These are phyloP conservation scores for Backusella mclennaniae DNA, from an alignment of 192 early-diverging fungal genomes.

Conservation along the genomic window DNA sequence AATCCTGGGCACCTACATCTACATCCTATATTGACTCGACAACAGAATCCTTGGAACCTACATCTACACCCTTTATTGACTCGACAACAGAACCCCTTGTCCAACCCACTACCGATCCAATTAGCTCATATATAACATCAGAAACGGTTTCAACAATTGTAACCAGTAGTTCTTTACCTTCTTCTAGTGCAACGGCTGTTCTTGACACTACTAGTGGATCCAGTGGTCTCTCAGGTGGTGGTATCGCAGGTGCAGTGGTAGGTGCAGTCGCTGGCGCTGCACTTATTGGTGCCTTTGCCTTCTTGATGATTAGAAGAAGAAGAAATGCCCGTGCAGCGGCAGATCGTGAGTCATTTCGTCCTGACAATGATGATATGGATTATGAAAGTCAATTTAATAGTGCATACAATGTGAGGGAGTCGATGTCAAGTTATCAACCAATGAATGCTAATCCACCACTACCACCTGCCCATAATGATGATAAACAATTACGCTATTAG, in stretches of 20 bases:
- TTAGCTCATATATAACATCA: background rate
- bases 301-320: background rate
- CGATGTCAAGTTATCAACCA: background rate
- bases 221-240: background rate
- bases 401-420: background rate
- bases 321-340: background rate
- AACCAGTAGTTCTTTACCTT: background rate
- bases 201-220: background rate
- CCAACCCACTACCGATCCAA: background rate
- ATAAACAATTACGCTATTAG: background rate
- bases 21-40: background rate
- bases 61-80: no score
- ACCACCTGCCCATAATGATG: background rate
- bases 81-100: background rate
- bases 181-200: background rate
- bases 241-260: background rate
- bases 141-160: background rate
- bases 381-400: background rate
- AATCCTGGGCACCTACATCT: background rate
- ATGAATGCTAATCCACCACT: background rate
- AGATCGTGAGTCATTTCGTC: conserved; percentile 2
- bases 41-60: no score
- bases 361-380: conserved; percentile 5
- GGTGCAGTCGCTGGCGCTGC: background rate
- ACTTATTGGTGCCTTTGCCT: background rate